A percentile compares a stretch with the other conserved stretches of the same genome.
Conservation (phyloP, 2,329 filamentous ascomycete species). For the Botryotinia narcissicola region DNA sequence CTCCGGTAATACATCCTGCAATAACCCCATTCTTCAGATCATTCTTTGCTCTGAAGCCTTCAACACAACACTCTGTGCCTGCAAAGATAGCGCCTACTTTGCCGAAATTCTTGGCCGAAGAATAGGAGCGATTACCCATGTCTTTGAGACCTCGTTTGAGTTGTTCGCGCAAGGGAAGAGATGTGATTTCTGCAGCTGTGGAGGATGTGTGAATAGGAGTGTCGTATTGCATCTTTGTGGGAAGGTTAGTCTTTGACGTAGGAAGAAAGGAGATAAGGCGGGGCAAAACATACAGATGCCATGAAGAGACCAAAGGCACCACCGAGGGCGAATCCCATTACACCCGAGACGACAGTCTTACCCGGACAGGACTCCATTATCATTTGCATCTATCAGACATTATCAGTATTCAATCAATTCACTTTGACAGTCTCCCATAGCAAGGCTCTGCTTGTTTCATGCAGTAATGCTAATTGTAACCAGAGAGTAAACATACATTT, state of each 20-base stretch:
- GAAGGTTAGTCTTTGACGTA: slow-evolving; percentile 7
- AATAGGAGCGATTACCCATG: slow-evolving; percentile 82
- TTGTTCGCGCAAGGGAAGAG: slow-evolving; percentile 81
- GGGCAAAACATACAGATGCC: slow-evolving; percentile 70
- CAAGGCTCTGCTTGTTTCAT: not conserved
- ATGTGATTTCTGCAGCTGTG: slow-evolving; percentile 45
- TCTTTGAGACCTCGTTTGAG: slow-evolving; percentile 85
- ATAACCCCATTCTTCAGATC: slow-evolving; percentile 84
- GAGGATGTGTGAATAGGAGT: slow-evolving; percentile 64
- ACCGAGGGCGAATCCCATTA: slow-evolving; percentile 91
- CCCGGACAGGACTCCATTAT: slow-evolving; percentile 86
- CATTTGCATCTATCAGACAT: slow-evolving; percentile 36
- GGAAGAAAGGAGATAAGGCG: slow-evolving; percentile 2
- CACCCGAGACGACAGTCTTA: slow-evolving; percentile 86
- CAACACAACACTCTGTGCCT: slow-evolving; percentile 93
- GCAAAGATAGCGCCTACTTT: slow-evolving; percentile 88
- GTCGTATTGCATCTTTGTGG: slow-evolving; percentile 88
- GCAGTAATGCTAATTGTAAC: not conserved
- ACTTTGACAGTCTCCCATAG: not conserved
- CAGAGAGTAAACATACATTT: slow-evolving; percentile 31
- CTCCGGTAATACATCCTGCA: slow-evolving; percentile 88
- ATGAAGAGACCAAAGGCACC: slow-evolving; percentile 97
- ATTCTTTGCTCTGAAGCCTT: slow-evolving; percentile 90
- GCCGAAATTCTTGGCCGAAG: slow-evolving; percentile 90
- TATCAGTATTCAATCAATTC: not conserved